Evolutionary conservation across 352 stramenopile species (phyloP), one percentile per base, ranked within the genome.

Genomic region (Phytopythium sindhum): DNA sequence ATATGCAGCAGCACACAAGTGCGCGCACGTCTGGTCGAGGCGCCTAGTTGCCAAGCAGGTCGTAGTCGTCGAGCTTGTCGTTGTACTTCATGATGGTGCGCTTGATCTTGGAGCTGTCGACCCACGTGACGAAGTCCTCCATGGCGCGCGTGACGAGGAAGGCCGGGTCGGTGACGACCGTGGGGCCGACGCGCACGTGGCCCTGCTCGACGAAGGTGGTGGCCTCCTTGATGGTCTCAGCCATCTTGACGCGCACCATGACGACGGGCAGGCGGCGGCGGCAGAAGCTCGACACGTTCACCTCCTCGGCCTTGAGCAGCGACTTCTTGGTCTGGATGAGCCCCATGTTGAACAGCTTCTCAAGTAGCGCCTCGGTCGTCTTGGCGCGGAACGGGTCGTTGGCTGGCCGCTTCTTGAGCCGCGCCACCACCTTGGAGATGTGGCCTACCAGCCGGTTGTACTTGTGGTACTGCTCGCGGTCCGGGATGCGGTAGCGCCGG

Each of bases 101-200:
- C 83, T 98, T 98, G 84, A 99, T 98, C 91, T 98, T 98, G 62
- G 93, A 98, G 69, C 85, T 95, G 70, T 98, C 93, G 50, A 98
- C 96, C 98, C 98, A 99, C 45, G 97, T 99, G 48, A 99, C 94
- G 79, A 99, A 99, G 85, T 99, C 98, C 82, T 99, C 98, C 91
- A 99, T 98, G 28, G 83, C 80, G 52, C 97, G 91, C 15, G 96
- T 99, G 17, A 99, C 97, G 21, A 99, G 79, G 72, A 98, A 99
- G 15, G 96, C 91, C 12, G 97, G 90, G 81, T 99, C 97, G 0
- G 91, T 98, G 14, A 99, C 88, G 4, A 98, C 93, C 23, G 69
- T 90, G 12, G 85, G 87, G 0, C 88, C 88, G 6, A 96, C 97
- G 57, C 98, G 90, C 19, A 99, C 94, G 70, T 99, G 97, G 23